These are phyloP conservation scores for Dothidotthia symphoricarpi DNA, from an alignment of 2,329 filamentous ascomycete species.

Conservation along the genomic window DNA sequence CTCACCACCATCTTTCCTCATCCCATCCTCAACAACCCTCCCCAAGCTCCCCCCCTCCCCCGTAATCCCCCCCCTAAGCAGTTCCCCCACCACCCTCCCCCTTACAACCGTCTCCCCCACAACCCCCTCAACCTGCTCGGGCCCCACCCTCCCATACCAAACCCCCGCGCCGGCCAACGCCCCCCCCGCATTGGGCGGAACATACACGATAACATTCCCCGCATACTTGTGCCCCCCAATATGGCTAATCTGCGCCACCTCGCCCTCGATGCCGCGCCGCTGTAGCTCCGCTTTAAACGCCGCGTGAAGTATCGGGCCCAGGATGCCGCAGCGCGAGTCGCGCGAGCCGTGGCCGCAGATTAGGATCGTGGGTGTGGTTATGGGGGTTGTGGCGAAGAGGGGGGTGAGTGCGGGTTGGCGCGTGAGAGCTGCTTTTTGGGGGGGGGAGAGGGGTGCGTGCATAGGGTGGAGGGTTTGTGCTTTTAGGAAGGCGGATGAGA, in stretches of 20 bases:
- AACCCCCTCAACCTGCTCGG: slow-evolving; percentile 72
- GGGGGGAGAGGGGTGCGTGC: slow-evolving; percentile 57
- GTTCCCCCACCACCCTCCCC: slow-evolving; percentile 66
- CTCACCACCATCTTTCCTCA: slow-evolving; percentile 33
- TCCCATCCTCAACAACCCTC: slow-evolving; percentile 28
- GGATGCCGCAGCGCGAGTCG: slow-evolving; percentile 76
- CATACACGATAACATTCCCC: slow-evolving; percentile 78
- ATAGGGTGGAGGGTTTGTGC: slow-evolving; percentile 61
- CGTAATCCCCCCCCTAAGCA: slow-evolving; percentile 68
- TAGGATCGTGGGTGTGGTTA: slow-evolving; percentile 55
- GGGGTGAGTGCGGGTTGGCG: slow-evolving; percentile 57
- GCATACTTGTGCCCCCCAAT: slow-evolving; percentile 84
- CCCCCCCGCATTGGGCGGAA: slow-evolving; percentile 59
- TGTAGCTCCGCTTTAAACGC: slow-evolving; percentile 67
- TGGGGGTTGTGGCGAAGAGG: slow-evolving; percentile 34
- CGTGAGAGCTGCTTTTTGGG: slow-evolving; percentile 48
- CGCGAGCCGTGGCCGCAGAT: slow-evolving; percentile 85
- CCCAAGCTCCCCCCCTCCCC: slow-evolving; percentile 26
- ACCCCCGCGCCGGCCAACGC: slow-evolving; percentile 68
- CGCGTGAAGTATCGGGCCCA: slow-evolving; percentile 68
- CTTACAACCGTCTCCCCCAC: slow-evolving; percentile 66
- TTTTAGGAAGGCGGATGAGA: slow-evolving; percentile 65
- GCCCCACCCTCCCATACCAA: slow-evolving; percentile 79
- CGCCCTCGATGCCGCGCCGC: slow-evolving; percentile 52
- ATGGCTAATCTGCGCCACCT: slow-evolving; percentile 72